A percentile compares a stretch with the other conserved stretches of the same genome.
Evolutionary conservation across 1,284 basidiomycete genomes (phyloP).

Genomic region (Heterobasidion parviporum): DNA sequence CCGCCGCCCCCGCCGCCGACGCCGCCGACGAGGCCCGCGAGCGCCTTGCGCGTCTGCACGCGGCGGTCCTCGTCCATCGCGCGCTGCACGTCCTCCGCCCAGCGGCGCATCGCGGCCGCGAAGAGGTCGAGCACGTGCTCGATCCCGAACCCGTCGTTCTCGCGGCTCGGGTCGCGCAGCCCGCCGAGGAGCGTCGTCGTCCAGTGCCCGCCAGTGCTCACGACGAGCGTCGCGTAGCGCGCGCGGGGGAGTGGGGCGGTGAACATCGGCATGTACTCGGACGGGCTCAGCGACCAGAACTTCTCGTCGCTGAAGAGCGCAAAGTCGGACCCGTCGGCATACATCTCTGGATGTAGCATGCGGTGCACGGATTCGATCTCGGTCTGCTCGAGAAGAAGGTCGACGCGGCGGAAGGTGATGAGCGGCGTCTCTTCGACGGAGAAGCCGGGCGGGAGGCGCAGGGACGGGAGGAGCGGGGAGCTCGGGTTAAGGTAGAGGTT

Average conservation of each 20-base stretch:
- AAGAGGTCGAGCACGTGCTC: constrained; percentile 47
- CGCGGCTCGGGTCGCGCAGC: constrained; percentile 29
- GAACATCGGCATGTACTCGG: constrained; percentile 46
- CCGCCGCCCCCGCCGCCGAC: constrained; percentile 11
- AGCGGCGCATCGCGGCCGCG: constrained; percentile 39
- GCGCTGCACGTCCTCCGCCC: constrained; percentile 43
- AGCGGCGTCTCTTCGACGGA: constrained; percentile 49
- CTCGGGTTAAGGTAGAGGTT: constrained; percentile 48
- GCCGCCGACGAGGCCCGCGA: constrained; percentile 10
- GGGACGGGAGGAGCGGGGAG: constrained; percentile 35
- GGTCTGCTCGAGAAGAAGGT: constrained; percentile 41
- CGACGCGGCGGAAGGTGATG: constrained; percentile 54
- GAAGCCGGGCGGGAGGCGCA: constrained; percentile 42
- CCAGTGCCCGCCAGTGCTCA: constrained; percentile 63
- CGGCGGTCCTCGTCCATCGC: constrained; percentile 21
- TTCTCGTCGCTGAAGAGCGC: constrained; percentile 46
- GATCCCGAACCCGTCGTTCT: constrained; percentile 36
- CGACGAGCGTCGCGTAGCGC: constrained; percentile 51
- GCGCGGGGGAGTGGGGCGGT: constrained; percentile 33
- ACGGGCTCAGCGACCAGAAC: constrained; percentile 42
- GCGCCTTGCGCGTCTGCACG: not conserved
- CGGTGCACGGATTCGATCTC: constrained; percentile 42
- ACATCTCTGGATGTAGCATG: constrained; percentile 11
- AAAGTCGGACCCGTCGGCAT: constrained; percentile 6
- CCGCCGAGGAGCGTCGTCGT: constrained; percentile 47